Percentiles rank a stretch among this genome's conserved stretches.
phyloP scores from a whole-genome alignment of 148 eudicot genomes.

The Vaccinium macrocarpon region DNA sequence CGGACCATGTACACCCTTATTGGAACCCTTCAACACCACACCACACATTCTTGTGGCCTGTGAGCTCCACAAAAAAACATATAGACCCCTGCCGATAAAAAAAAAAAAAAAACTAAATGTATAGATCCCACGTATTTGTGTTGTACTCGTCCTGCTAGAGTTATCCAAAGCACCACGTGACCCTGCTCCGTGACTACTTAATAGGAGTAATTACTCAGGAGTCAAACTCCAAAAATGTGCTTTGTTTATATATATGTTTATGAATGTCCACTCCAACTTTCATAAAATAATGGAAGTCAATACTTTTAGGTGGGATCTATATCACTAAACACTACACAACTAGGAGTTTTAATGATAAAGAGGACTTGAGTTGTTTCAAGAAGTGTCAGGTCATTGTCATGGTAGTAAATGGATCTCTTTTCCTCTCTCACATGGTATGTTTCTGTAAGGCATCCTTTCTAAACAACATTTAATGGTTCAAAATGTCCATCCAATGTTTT shows the following conservation, averaged over 20 bases:
- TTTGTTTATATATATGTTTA: background rate
- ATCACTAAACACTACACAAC: background rate
- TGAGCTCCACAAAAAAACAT: too few species aligned
- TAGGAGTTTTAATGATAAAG: background rate
- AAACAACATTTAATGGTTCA: background rate
- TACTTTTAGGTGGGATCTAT: background rate
- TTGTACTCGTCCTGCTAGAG: too few species aligned
- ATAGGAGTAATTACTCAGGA: too few species aligned
- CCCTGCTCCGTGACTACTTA: too few species aligned
- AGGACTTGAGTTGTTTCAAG: background rate
- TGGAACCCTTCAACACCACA: too few species aligned
- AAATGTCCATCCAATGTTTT: background rate
- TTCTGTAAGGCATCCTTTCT: background rate
- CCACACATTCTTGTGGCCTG: too few species aligned
- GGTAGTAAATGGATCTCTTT: background rate
- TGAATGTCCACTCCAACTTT: background rate
- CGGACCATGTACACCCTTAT: too few species aligned
- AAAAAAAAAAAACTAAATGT: too few species aligned
- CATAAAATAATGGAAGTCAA: slow-evolving; percentile 2
- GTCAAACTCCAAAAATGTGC: background rate
- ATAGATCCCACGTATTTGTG: too few species aligned
- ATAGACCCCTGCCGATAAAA: too few species aligned
- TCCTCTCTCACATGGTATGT: slow-evolving; percentile 2
- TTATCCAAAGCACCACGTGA: too few species aligned
- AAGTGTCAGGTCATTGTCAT: slow-evolving; percentile 1